Evolutionary conservation across 352 stramenopile genomes (phyloP).

Genomic region (Phytophthora cajani): DNA sequence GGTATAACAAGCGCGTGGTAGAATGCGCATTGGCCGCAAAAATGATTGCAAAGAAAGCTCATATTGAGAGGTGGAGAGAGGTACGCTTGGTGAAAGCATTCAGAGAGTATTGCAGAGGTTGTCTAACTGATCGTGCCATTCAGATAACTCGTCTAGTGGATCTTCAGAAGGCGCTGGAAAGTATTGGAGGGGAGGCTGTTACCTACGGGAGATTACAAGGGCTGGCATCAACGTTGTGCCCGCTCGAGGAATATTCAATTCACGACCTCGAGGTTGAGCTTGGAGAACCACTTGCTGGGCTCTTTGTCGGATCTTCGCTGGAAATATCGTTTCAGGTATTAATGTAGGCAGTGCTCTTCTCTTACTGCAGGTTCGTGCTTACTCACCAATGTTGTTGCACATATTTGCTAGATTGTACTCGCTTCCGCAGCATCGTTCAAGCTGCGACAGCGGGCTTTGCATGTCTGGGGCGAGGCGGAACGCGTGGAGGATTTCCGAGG

Average conservation of each 20-base stretch:
- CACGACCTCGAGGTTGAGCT: constrained; percentile 42
- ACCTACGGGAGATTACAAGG: constrained; percentile 42
- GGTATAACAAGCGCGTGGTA: constrained; percentile 85
- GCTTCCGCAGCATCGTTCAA: constrained; percentile 42
- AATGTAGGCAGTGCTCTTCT: not conserved
- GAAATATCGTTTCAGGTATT: constrained; percentile 43
- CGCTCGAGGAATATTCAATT: constrained; percentile 36
- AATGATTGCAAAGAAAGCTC: constrained; percentile 61
- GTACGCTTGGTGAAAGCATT: constrained; percentile 26
- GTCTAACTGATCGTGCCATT: not conserved
- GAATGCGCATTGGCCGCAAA: constrained; percentile 81
- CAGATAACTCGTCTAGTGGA: constrained; percentile 59
- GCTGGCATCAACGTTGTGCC: constrained; percentile 23
- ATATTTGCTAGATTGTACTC: constrained; percentile 39
- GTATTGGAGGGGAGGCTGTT: not conserved
- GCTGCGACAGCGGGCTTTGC: constrained; percentile 61
- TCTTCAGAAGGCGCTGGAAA: constrained; percentile 39
- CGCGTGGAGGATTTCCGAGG: constrained; percentile 59
- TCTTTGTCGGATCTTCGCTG: constrained; percentile 48
- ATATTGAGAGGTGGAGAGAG: constrained; percentile 45
- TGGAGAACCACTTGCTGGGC: constrained; percentile 13
- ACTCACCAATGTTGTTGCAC: not conserved
- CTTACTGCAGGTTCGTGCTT: not conserved
- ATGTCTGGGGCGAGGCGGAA: constrained; percentile 77
- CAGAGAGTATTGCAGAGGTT: not conserved